Evolutionary conservation across 176 grass and related monocot species (phyloP).

Genomic region (Elymus sibiricus): DNA sequence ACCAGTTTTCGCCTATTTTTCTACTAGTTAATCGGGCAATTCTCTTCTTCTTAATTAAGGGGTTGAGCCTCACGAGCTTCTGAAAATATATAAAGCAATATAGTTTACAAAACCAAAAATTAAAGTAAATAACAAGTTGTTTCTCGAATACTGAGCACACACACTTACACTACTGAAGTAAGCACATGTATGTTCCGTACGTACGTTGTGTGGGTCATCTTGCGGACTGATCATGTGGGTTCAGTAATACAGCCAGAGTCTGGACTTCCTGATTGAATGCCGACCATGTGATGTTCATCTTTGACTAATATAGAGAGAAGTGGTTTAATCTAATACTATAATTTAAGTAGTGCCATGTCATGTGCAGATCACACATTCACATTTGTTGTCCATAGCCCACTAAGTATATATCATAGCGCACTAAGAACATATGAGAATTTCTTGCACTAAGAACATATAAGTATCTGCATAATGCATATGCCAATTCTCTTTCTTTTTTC

Average conservation of each 20-base stretch:
- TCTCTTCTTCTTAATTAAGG: too few species aligned
- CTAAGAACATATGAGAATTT: too few species aligned
- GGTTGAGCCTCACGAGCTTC: too few species aligned
- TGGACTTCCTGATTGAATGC: not conserved
- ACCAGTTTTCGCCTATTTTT: too few species aligned
- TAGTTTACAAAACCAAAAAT: too few species aligned
- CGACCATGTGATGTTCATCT: constrained; percentile 32
- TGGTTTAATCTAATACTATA: not conserved
- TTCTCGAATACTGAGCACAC: not conserved
- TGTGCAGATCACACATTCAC: constrained; percentile 19
- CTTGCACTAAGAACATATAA: too few species aligned
- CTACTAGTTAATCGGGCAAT: too few species aligned
- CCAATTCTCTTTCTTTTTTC: too few species aligned
- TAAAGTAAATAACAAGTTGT: too few species aligned
- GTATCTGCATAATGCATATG: too few species aligned
- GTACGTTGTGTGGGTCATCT: not conserved
- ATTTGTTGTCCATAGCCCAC: not conserved
- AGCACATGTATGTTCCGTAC: not conserved
- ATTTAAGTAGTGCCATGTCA: not conserved
- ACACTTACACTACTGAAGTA: not conserved
- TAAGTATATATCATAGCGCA: too few species aligned
- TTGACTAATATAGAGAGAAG: constrained; percentile 7
- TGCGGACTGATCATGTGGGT: not conserved
- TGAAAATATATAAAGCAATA: too few species aligned
- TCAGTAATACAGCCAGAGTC: not conserved